A percentile compares a stretch with the other conserved stretches of the same genome.
phyloP scores from a whole-genome alignment of 768 basidiomycete genomes.

The Amylocystis lapponica region DNA sequence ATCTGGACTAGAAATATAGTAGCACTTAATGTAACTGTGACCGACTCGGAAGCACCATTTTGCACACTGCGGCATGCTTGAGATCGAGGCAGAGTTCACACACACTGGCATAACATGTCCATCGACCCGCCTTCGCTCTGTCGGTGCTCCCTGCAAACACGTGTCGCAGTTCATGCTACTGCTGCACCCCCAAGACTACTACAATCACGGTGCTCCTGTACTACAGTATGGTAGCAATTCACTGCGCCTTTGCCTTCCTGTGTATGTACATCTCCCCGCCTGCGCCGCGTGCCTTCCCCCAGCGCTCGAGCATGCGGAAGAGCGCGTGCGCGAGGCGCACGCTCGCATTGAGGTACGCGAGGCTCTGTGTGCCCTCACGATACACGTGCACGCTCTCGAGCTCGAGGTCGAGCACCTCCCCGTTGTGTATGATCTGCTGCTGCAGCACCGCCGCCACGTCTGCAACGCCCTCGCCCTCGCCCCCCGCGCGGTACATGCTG shows the following conservation, averaged over 20 bases:
- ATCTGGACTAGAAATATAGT: no score
- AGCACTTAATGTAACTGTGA: no score
- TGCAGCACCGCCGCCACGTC: constrained; percentile 81
- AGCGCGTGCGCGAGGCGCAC: constrained; percentile 80
- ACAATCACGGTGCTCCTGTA: no score
- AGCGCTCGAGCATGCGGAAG: constrained; percentile 85
- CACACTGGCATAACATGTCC: no score
- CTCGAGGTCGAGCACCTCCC: constrained; percentile 86
- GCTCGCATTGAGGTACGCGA: constrained; percentile 83
- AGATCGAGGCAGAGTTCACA: no score
- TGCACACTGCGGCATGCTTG: no score
- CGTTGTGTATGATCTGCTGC: constrained; percentile 91
- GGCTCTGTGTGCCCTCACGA: constrained; percentile 71
- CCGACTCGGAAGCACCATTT: no score
- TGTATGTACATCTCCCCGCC: constrained; percentile 67
- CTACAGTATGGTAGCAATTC: no score
- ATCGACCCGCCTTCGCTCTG: no score
- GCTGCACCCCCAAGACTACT: no score
- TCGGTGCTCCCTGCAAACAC: no score
- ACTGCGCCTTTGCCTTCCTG: constrained; percentile 46
- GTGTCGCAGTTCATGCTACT: no score
- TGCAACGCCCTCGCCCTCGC: constrained; percentile 30
- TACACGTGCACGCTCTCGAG: constrained; percentile 73
- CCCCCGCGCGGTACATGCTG: constrained; percentile 53
- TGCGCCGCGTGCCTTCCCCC: constrained; percentile 63